Conservation (phyloP, 345 rosid genomes). For the Atalantia buxifolia region DNA sequence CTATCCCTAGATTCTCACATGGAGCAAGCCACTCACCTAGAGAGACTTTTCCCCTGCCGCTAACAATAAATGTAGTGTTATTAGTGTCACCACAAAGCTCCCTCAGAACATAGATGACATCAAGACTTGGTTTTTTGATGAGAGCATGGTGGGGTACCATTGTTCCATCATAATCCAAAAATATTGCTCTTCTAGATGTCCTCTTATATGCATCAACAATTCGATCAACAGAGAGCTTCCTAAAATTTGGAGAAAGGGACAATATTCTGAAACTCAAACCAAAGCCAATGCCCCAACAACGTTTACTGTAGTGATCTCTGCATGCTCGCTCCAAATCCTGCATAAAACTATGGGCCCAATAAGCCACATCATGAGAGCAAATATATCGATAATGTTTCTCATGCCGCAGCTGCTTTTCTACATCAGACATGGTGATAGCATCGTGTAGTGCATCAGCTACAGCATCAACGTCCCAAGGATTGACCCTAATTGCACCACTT, state of each 20-base stretch:
- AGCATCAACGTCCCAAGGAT: slow-evolving; percentile 46
- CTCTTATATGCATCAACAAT: slow-evolving; percentile 31
- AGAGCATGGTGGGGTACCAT: slow-evolving; percentile 30
- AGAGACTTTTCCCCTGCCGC: slow-evolving; percentile 41
- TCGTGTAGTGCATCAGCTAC: slow-evolving; percentile 40
- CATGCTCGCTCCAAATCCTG: slow-evolving; percentile 47
- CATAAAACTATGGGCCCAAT: slow-evolving; percentile 48
- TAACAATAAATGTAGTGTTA: slow-evolving; percentile 42
- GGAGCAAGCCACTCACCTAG: slow-evolving; percentile 40
- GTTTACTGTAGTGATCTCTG: slow-evolving; percentile 41
- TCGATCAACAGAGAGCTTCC: slow-evolving; percentile 33
- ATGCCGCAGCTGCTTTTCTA: slow-evolving; percentile 40
- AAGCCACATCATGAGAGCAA: slow-evolving; percentile 58
- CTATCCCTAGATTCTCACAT: slow-evolving; percentile 47
- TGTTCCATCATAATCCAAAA: slow-evolving; percentile 51
- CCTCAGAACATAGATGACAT: slow-evolving; percentile 32
- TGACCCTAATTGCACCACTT: slow-evolving; percentile 51
- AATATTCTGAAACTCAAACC: slow-evolving; percentile 41
- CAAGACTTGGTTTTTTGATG: slow-evolving; percentile 31
- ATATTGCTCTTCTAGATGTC: slow-evolving; percentile 35
- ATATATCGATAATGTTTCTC: slow-evolving; percentile 53
- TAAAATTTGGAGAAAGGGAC: slow-evolving; percentile 41
- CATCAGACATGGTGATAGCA: slow-evolving; percentile 35
- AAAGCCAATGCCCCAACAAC: slow-evolving; percentile 47
- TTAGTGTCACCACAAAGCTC: slow-evolving; percentile 35